Evolutionary conservation across 371 early-diverging fungal species (phyloP).

Genomic region (Syncephalastrum monosporum): DNA sequence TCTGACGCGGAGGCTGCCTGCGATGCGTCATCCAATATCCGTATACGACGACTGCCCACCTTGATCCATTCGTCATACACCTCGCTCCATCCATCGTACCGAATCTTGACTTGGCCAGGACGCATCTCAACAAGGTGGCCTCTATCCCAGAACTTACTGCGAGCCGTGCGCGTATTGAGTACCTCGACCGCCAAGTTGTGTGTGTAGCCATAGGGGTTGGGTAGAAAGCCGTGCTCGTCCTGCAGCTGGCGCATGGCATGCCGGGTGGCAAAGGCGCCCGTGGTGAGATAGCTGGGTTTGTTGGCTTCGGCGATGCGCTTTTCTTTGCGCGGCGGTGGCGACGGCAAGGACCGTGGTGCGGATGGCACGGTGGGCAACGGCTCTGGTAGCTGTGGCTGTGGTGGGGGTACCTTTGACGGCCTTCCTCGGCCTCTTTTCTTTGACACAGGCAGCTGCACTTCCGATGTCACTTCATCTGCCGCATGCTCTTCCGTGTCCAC

Average conservation of each 20-base stretch:
- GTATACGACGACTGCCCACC: slow-evolving; percentile 55
- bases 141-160: slow-evolving; percentile 40
- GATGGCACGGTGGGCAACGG: background rate
- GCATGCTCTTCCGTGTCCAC: background rate
- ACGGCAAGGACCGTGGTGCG: background rate
- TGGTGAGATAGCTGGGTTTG: slow-evolving; percentile 7
- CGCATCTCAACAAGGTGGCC: slow-evolving; percentile 48
- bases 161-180: slow-evolving; percentile 32
- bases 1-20: background rate
- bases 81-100: slow-evolving; percentile 60
- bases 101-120: slow-evolving; percentile 49
- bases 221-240: slow-evolving; percentile 45
- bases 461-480: background rate
- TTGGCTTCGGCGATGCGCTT: background rate
- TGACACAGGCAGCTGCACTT: background rate
- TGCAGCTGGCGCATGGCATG: slow-evolving; percentile 40
- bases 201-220: slow-evolving; percentile 43
- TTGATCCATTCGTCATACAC: slow-evolving; percentile 66
- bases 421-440: slow-evolving; percentile 13
- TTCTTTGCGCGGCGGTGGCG: background rate
- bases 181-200: slow-evolving; percentile 36
- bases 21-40: slow-evolving; percentile 11
- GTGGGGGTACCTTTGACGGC: slow-evolving; percentile 5
- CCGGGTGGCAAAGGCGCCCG: slow-evolving; percentile 51
- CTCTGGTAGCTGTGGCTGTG: background rate